Percentiles rank a stretch among this genome's conserved stretches.
phyloP scores from a whole-genome alignment of 2,329 filamentous ascomycete species.

The Cercospora sp. region DNA sequence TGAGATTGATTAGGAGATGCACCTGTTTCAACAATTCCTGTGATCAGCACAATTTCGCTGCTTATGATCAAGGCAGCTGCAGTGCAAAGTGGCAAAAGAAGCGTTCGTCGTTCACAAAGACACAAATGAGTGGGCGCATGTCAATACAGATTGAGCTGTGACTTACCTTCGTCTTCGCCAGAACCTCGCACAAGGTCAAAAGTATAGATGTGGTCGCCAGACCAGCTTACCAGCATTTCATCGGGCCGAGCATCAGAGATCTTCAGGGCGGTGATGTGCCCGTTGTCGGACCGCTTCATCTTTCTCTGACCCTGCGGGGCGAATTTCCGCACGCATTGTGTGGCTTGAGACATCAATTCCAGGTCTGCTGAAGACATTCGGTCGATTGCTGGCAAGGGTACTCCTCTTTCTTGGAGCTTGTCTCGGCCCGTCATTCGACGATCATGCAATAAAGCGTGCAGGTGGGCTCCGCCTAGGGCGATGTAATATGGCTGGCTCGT shows the following conservation, averaged over 20 bases:
- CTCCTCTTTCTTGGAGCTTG: slow-evolving; percentile 55
- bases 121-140: neutral
- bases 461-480: slow-evolving; percentile 66
- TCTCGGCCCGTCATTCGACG: slow-evolving; percentile 67
- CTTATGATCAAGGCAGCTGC: neutral
- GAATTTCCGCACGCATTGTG: slow-evolving; percentile 66
- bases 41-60: neutral
- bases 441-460: slow-evolving; percentile 69
- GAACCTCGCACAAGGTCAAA: slow-evolving; percentile 62
- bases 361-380: slow-evolving; percentile 51
- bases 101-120: neutral
- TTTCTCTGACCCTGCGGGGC: slow-evolving; percentile 60
- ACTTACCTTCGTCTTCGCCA: slow-evolving; percentile 44
- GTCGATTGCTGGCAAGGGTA: slow-evolving; percentile 44
- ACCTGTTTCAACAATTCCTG: neutral
- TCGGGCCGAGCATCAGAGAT: slow-evolving; percentile 69
- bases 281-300: slow-evolving; percentile 57
- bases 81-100: neutral
- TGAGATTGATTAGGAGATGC: neutral
- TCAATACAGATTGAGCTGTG: slow-evolving; percentile 10
- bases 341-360: slow-evolving; percentile 59
- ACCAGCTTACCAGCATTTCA: slow-evolving; percentile 69
- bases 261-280: slow-evolving; percentile 70
- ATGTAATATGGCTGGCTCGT: slow-evolving; percentile 69
- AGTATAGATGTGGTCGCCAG: slow-evolving; percentile 59